Base-by-base conservation (phyloP, 148 eudicot genomes). In the Vaccinium vitisidaea region DNA sequence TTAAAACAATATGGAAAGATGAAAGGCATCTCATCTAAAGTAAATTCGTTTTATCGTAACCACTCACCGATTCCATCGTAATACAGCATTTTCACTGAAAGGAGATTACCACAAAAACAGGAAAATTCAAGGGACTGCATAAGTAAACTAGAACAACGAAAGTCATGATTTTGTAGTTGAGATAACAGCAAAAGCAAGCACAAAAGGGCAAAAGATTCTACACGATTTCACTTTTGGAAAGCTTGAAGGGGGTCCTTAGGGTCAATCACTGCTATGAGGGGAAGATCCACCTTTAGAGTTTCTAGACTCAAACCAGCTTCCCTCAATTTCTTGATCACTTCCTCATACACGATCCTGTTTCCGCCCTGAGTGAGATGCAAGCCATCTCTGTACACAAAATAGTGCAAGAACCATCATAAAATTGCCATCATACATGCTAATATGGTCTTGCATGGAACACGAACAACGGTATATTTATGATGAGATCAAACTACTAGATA, bases 331-430 rank as follows among this genome's bases (percentile, higher is more conserved):
- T 23, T 84, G 15, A 92, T 69, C 80, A 94, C 91, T 83, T 92
- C 94, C 86, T 96, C 99, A 43, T 91, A 92, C 8, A 96, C 98
- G 82, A 92, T 76, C 83, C 83, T 88, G 88, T 93, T 96, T 27
- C 98, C 98, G 14, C 84, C 80, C 70, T 65, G 84, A 50, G 93
- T 87, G 8, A 96, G 92, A 83, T 96, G 99, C 93, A 96, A 88
- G 75, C 99, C 99, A 88, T 96, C 98, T 53, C 99, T 96, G 93
- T 76, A 84, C 16, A 86, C 80, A 16, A 58, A 30, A 58, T 58
- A 48, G 39, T 5, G 12, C 27, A 73, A 15, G 39, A 71, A 15
- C 0, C 6, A 6, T n/a, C 6, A 14, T 30, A 71, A 71, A 27
- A 71, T 27, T 43, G 16, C 23, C 4, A 73, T 36, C 50, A 32